A percentile compares a stretch with the other conserved stretches of the same genome.
Conservation (phyloP, 2,329 filamentous ascomycete species). For the Scedosporium aurantiacum region DNA sequence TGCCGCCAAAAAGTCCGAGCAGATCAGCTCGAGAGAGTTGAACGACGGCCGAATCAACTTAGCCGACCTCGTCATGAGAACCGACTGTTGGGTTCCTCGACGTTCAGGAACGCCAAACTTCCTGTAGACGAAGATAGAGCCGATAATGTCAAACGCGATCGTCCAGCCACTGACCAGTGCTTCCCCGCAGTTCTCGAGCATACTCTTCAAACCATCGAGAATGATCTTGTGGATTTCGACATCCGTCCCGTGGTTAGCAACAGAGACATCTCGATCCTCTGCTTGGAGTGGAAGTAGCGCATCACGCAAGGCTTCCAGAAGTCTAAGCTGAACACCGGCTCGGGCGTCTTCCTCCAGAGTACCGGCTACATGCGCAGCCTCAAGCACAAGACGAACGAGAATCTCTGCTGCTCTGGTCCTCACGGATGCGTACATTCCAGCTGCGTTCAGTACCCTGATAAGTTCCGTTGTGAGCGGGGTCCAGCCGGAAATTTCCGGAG, state of each 20-base stretch:
- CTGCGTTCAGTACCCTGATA: constrained; percentile 36
- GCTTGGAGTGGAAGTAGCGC: constrained; percentile 49
- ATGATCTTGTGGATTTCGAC: constrained; percentile 71
- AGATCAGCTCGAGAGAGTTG: constrained; percentile 79
- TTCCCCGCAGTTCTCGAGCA: constrained; percentile 84
- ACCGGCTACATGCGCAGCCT: constrained; percentile 45
- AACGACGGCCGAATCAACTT: constrained; percentile 80
- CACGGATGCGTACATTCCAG: constrained; percentile 37
- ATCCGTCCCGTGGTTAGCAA: constrained; percentile 52
- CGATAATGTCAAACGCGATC: constrained; percentile 73
- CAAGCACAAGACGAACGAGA: constrained; percentile 45
- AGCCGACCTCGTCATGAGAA: constrained; percentile 48
- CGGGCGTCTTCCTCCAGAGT: constrained; percentile 39
- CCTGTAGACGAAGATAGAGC: constrained; percentile 58
- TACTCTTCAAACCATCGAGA: constrained; percentile 67
- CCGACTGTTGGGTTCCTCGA: constrained; percentile 18
- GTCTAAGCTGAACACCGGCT: constrained; percentile 57
- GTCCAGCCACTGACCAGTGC: constrained; percentile 75
- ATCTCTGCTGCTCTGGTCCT: constrained; percentile 53
- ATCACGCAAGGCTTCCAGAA: constrained; percentile 55
- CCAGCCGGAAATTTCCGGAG: constrained; percentile 67
- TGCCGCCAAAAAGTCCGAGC: constrained; percentile 80
- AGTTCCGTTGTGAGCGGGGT: constrained; percentile 47
- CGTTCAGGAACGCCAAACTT: constrained; percentile 21
- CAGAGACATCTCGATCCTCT: constrained; percentile 38